phyloP scores from a whole-genome alignment of 768 basidiomycete genomes.

The Rhizopogon roseolus region DNA sequence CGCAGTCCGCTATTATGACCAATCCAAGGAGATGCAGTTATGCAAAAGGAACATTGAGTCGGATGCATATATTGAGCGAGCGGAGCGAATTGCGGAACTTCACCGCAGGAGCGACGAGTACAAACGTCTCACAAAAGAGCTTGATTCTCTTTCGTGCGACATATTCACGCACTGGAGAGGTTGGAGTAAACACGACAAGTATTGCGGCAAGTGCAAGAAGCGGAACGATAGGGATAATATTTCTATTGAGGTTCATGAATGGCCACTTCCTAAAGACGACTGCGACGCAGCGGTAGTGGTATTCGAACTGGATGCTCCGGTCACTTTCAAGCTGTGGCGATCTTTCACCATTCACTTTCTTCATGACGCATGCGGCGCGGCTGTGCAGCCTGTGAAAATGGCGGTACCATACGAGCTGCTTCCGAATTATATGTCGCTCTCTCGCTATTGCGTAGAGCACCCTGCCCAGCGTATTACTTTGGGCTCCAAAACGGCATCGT shows the following conservation, averaged over 20 bases:
- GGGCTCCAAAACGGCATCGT: neutral
- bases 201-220: slow-evolving; percentile 24
- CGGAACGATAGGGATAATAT: slow-evolving; percentile 10
- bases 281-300: slow-evolving; percentile 20
- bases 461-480: neutral
- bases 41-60: slow-evolving; percentile 23
- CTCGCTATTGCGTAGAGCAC: neutral
- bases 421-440: neutral
- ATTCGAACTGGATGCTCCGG: slow-evolving; percentile 33
- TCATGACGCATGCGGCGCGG: slow-evolving; percentile 23
- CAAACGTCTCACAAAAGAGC: neutral
- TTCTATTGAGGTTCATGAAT: slow-evolving; percentile 32
- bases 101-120: slow-evolving; percentile 9
- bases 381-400: neutral
- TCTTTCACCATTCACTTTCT: slow-evolving; percentile 28
- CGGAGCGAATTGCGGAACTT: slow-evolving; percentile 22
- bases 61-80: slow-evolving; percentile 13
- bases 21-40: slow-evolving; percentile 11
- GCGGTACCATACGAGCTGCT: neutral
- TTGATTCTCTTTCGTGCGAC: too few species aligned
- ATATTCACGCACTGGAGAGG: neutral
- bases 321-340: slow-evolving; percentile 31
- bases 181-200: too few species aligned
- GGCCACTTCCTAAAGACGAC: slow-evolving; percentile 32
- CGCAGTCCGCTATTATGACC: slow-evolving; percentile 24